Evolutionary conservation across 208 protist genomes (phyloP).

Genomic region (Porcisia hertigi): DNA sequence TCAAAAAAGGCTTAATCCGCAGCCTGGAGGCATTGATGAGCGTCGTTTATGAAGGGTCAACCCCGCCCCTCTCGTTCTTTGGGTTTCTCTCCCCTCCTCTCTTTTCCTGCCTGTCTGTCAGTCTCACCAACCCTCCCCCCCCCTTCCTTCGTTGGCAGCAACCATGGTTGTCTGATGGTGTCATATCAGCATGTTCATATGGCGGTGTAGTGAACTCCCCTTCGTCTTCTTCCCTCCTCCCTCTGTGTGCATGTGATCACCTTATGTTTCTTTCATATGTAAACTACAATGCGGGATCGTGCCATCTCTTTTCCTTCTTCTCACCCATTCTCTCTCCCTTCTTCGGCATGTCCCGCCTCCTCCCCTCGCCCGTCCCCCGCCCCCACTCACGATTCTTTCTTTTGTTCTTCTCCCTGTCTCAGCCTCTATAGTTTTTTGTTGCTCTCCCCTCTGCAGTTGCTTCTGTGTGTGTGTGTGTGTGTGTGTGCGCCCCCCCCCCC

Average conservation of each 20-base stretch:
- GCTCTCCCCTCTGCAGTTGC: neutral
- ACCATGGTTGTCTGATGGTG: neutral
- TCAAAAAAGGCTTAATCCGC: neutral
- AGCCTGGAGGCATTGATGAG: neutral
- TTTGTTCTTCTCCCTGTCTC: neutral
- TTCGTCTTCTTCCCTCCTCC: neutral
- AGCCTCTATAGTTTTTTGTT: neutral
- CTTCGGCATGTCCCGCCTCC: too few relatives aligned
- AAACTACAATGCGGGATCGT: neutral
- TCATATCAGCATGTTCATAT: neutral
- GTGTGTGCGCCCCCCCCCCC: neutral
- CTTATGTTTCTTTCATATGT: neutral
- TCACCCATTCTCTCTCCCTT: neutral
- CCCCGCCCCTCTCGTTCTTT: neutral
- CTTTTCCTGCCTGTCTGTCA: neutral
- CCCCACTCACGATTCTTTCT: too few relatives aligned
- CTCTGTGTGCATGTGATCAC: slow-evolving; percentile 5
- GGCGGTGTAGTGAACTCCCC: neutral
- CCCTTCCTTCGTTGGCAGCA: neutral
- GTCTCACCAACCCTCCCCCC: neutral
- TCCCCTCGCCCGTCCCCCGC: neutral
- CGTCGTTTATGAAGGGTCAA: neutral
- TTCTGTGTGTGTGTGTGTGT: neutral
- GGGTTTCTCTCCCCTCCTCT: neutral
- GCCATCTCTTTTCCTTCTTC: neutral